A percentile compares a stretch with the other conserved stretches of the same genome.
Conservation (phyloP, 805 yeast genomes). For the Metschnikowia dekortorum region DNA sequence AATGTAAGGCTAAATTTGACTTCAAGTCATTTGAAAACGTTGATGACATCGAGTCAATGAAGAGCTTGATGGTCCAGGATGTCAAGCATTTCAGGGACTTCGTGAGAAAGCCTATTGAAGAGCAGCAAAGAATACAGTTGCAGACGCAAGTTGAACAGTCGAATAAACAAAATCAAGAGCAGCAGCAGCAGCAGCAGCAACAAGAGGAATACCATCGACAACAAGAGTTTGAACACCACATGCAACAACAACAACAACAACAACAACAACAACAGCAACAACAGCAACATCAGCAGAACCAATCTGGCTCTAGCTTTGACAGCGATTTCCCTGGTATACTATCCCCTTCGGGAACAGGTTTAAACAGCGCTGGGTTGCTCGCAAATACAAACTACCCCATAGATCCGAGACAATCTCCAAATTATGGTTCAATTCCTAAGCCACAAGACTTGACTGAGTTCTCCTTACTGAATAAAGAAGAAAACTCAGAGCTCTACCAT, state of each 20-base stretch:
- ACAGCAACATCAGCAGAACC: constrained; percentile 5
- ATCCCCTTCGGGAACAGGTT: constrained; percentile 10
- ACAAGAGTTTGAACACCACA: constrained; percentile 5
- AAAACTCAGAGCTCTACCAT: constrained; percentile 28
- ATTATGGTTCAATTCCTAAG: constrained; percentile 37
- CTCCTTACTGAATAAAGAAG: constrained; percentile 16
- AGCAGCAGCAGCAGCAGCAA: constrained; percentile 12
- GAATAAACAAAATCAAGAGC: constrained; percentile 15
- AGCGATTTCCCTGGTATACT: constrained; percentile 13
- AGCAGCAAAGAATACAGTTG: constrained; percentile 40
- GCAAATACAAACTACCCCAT: constrained; percentile 10
- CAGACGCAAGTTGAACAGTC: constrained; percentile 31
- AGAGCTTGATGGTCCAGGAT: constrained; percentile 72
- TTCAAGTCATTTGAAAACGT: constrained; percentile 74
- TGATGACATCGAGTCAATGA: constrained; percentile 74
- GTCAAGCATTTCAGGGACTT: constrained; percentile 72
- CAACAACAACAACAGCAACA: constrained; percentile 9
- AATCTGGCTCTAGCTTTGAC: neutral
- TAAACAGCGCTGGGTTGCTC: constrained; percentile 19
- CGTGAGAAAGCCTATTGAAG: constrained; percentile 72
- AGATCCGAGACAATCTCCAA: constrained; percentile 22
- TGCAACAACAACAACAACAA: constrained; percentile 6
- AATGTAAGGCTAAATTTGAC: constrained; percentile 75
- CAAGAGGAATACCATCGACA: constrained; percentile 14
- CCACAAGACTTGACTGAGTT: constrained; percentile 43